A percentile compares a stretch with the other conserved stretches of the same genome.
These are phyloP conservation scores for Pseudogymnoascus sp. DNA, from an alignment of 2,329 filamentous ascomycete species.

Conservation along the genomic window DNA sequence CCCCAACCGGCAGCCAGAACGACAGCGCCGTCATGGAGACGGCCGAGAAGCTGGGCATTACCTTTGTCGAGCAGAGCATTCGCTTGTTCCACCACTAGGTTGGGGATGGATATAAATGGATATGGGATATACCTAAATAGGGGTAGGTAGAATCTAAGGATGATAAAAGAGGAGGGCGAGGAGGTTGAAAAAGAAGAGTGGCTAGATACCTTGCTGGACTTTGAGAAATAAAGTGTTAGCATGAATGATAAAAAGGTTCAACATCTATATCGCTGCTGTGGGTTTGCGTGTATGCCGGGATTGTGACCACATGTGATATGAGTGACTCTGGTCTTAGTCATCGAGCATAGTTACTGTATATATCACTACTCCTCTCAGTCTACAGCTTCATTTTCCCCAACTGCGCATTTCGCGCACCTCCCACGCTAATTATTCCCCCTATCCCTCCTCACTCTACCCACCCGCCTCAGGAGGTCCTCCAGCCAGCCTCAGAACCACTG, in stretches of 20 bases:
- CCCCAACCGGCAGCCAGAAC: constrained; percentile 84
- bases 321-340: not conserved
- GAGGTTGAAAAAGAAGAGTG: not conserved
- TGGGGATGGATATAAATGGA: not conserved
- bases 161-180: not conserved
- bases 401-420: not conserved
- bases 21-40: constrained; percentile 76
- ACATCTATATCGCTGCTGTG: not conserved
- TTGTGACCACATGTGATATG: not conserved
- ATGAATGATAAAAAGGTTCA: constrained; percentile 1
- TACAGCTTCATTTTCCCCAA: not conserved
- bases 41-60: constrained; percentile 84
- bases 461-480: not conserved
- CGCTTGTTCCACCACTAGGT: constrained; percentile 88
- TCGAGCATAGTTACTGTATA: not conserved
- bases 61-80: constrained; percentile 90
- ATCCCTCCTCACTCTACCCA: no score
- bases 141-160: not conserved
- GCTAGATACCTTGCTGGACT: not conserved
- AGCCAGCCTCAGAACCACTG: no score
- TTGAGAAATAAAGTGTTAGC: not conserved
- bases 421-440: no score
- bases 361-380: not conserved
- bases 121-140: not conserved
- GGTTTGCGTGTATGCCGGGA: not conserved